Percentiles rank a stretch among this genome's conserved stretches.
Evolutionary conservation across 2,329 filamentous ascomycete genomes (phyloP).

Genomic region (Grosmannia huntii): DNA sequence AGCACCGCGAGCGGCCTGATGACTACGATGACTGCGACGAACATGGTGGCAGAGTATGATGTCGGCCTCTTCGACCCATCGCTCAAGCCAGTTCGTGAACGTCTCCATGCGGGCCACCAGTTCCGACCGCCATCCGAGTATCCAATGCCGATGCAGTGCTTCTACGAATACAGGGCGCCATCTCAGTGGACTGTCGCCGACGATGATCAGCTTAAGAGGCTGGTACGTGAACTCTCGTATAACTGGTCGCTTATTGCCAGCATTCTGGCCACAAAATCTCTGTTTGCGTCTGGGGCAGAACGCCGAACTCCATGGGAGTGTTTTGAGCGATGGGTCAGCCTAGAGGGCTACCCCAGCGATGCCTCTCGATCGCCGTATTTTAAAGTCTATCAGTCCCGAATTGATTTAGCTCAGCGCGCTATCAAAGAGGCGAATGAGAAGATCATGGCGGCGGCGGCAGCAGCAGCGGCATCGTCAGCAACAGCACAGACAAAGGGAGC

Average conservation of each 20-base stretch:
- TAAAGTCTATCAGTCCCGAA: constrained; percentile 52
- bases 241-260: constrained; percentile 94
- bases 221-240: constrained; percentile 88
- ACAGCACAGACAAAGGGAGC: constrained; percentile 23
- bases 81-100: constrained; percentile 78
- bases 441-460: constrained; percentile 22
- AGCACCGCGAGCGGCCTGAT: constrained; percentile 7
- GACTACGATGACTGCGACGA: no score
- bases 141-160: constrained; percentile 77
- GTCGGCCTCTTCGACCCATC: constrained; percentile 84
- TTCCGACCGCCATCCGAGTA: constrained; percentile 89
- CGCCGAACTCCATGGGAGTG: constrained; percentile 95
- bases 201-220: constrained; percentile 73
- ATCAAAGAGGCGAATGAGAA: constrained; percentile 41
- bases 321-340: constrained; percentile 88
- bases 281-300: constrained; percentile 76
- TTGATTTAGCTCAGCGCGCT: constrained; percentile 44
- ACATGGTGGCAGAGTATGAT: neutral
- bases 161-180: constrained; percentile 75
- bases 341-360: constrained; percentile 82
- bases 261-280: constrained; percentile 59
- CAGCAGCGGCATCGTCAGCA: constrained; percentile 17
- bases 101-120: constrained; percentile 80
- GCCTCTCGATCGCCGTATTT: constrained; percentile 96
- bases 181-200: constrained; percentile 89